Evolutionary conservation across 306 rosid genomes (phyloP).

Genomic region (Vachellia pachyceras): DNA sequence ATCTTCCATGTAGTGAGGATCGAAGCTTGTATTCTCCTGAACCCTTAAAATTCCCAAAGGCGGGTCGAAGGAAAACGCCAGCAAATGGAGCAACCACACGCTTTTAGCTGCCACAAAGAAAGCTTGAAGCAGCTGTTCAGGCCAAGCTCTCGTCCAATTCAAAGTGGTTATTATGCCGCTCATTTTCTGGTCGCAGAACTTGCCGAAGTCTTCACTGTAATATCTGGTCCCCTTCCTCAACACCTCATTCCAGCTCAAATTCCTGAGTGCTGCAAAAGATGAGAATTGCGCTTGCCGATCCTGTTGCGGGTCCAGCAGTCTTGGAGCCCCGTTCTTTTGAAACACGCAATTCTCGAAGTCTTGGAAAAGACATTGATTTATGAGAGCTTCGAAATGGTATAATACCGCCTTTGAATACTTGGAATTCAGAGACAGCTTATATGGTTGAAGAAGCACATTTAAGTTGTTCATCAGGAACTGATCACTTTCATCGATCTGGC

Average conservation of each 20-base stretch:
- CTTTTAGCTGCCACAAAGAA: slow-evolving; percentile 92
- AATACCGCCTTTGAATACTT: slow-evolving; percentile 81
- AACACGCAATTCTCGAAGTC: slow-evolving; percentile 88
- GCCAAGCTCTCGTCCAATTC: slow-evolving; percentile 90
- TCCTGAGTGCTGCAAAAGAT: slow-evolving; percentile 75
- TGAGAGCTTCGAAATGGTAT: slow-evolving; percentile 87
- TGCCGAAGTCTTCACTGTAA: slow-evolving; percentile 90
- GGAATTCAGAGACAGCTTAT: slow-evolving; percentile 69
- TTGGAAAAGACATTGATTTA: slow-evolving; percentile 79
- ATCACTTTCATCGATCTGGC: slow-evolving; percentile 77
- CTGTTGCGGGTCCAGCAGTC: slow-evolving; percentile 67
- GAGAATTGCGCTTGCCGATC: slow-evolving; percentile 75
- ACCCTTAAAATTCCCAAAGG: slow-evolving; percentile 80
- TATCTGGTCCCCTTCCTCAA: slow-evolving; percentile 87
- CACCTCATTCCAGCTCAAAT: slow-evolving; percentile 97
- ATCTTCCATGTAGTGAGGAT: slow-evolving; percentile 92
- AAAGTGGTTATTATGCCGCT: slow-evolving; percentile 66
- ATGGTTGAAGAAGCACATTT: slow-evolving; percentile 79
- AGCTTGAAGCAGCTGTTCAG: slow-evolving; percentile 90
- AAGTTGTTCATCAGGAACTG: slow-evolving; percentile 63
- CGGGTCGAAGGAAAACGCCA: slow-evolving; percentile 87
- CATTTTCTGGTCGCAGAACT: slow-evolving; percentile 97
- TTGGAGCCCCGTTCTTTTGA: slow-evolving; percentile 79
- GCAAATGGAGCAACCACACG: slow-evolving; percentile 94
- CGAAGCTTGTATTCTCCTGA: slow-evolving; percentile 77